Conservation (phyloP, 352 stramenopile species). For the Pythium myriotylum region DNA sequence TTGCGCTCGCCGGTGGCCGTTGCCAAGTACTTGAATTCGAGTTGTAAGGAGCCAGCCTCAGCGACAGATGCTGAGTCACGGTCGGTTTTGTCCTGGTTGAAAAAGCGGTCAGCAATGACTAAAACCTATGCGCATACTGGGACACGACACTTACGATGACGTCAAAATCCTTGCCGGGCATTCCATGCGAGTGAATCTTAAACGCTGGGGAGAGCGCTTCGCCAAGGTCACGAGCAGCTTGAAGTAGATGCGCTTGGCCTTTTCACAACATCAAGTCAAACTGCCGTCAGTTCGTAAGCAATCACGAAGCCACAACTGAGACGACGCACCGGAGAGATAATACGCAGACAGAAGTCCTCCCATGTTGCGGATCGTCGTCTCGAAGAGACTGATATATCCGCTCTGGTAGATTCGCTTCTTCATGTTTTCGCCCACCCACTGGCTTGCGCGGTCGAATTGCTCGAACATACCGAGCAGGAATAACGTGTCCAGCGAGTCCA, state of each 20-base stretch:
- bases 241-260: conserved; percentile 61
- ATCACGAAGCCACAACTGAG: not conserved
- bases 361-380: conserved; percentile 80
- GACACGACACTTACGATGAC: conserved; percentile 50
- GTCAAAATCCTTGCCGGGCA: conserved; percentile 71
- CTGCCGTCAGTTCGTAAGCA: not conserved
- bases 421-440: conserved; percentile 71
- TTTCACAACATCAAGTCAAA: not conserved
- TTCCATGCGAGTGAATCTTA: conserved; percentile 45
- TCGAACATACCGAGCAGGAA: conserved; percentile 79
- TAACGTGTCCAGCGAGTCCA: conserved; percentile 80
- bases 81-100: conserved; percentile 36
- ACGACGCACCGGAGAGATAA: conserved; percentile 51
- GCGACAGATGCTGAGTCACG: conserved; percentile 52
- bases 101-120: too few species aligned
- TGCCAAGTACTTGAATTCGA: conserved; percentile 85
- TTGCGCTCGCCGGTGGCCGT: conserved; percentile 55
- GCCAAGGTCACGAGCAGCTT: conserved; percentile 63
- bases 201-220: conserved; percentile 67
- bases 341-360: conserved; percentile 73
- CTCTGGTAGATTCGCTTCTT: conserved; percentile 63
- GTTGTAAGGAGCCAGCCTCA: conserved; percentile 71
- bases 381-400: conserved; percentile 76
- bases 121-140: too few species aligned
- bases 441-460: conserved; percentile 67